Evolutionary conservation across 2,329 filamentous ascomycete genomes (phyloP).

Genomic region (Helminthosporium solani): DNA sequence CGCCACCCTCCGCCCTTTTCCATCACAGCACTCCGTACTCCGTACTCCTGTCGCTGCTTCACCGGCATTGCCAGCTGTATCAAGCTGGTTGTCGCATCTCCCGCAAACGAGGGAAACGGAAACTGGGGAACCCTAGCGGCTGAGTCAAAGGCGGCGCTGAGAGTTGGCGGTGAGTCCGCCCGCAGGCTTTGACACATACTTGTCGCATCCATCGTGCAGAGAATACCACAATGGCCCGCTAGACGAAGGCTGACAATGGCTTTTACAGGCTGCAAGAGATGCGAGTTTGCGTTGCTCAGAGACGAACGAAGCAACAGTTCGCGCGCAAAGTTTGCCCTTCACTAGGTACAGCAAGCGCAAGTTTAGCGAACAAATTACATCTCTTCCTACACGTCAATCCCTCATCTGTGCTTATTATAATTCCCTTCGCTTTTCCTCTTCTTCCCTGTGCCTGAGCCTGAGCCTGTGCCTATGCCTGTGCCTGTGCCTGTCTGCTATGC

Average conservation of each 20-base stretch:
- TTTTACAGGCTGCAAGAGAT: neutral
- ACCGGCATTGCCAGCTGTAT: too few species aligned
- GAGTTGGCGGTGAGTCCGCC: constrained; percentile 1
- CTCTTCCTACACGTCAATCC: neutral
- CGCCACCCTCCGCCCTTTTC: too few species aligned
- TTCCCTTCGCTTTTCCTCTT: too few species aligned
- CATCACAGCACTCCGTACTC: too few species aligned
- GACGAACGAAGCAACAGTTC: neutral
- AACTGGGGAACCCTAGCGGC: neutral
- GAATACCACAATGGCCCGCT: neutral
- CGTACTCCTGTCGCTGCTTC: too few species aligned
- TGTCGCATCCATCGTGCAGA: neutral
- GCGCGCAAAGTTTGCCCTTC: neutral
- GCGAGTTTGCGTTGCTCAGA: neutral
- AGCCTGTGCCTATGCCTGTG: too few species aligned
- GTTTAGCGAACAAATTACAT: neutral
- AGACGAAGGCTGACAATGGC: neutral
- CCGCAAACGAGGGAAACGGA: neutral
- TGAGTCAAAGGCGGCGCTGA: neutral
- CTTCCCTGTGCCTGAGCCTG: too few species aligned
- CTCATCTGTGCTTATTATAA: too few species aligned
- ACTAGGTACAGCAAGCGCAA: neutral
- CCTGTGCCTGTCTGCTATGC: too few species aligned
- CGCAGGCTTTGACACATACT: neutral
- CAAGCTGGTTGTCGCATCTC: too few species aligned